A percentile compares a stretch with the other conserved stretches of the same genome.
Conservation (phyloP, 768 basidiomycete species). For the Amanita rimosa region DNA sequence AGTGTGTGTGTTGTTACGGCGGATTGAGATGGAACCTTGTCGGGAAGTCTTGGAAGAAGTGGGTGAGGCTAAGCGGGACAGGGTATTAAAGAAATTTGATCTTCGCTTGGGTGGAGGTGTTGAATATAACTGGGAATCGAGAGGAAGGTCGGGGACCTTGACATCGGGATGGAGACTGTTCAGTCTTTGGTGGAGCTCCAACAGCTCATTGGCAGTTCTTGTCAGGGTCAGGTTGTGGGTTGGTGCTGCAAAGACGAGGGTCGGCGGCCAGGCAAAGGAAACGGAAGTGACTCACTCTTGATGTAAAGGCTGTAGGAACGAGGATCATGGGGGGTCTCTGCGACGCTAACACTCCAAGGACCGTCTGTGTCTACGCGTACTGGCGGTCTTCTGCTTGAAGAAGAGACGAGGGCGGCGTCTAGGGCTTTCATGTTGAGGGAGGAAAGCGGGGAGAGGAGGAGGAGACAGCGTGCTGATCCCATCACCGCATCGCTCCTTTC, state of each 20-base stretch:
- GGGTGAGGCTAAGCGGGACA: conserved; percentile 74
- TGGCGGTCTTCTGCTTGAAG: conserved; percentile 34
- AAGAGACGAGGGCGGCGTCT: conserved; percentile 22
- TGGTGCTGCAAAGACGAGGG: conserved; percentile 40
- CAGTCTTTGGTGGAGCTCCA: conserved; percentile 77
- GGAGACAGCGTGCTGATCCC: not conserved
- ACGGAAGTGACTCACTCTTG: conserved; percentile 58
- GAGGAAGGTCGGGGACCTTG: conserved; percentile 50
- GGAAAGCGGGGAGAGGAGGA: not conserved
- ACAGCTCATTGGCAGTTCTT: conserved; percentile 62
- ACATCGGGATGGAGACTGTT: conserved; percentile 47
- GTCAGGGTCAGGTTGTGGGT: conserved; percentile 86
- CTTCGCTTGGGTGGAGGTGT: conserved; percentile 56
- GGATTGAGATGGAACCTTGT: conserved; percentile 22
- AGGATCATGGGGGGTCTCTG: conserved; percentile 70
- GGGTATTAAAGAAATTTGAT: conserved; percentile 77
- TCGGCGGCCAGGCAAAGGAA: not conserved
- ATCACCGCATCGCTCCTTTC: not conserved
- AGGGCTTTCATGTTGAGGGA: conserved; percentile 3
- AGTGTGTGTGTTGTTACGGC: conserved; percentile 22
- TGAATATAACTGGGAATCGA: conserved; percentile 44
- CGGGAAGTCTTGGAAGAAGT: conserved; percentile 12
- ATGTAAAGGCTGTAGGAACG: conserved; percentile 75
- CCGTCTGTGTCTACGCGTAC: conserved; percentile 66
- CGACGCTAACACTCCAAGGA: conserved; percentile 82